phyloP scores from a whole-genome alignment of 176 grass and related monocot genomes.

The Carex scoparia region DNA sequence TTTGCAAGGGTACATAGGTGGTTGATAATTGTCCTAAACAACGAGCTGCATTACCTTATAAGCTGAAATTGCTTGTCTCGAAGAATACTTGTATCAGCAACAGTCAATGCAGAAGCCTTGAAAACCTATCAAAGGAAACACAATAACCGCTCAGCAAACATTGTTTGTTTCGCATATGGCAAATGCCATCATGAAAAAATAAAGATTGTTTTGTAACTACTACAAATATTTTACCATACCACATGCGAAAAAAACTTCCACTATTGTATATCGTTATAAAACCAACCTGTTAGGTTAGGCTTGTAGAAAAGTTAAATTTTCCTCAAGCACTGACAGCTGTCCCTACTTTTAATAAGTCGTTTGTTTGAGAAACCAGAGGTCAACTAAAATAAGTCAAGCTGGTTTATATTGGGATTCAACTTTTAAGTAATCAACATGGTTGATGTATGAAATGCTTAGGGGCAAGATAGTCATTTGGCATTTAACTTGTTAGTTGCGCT shows the following conservation, averaged over 20 bases:
- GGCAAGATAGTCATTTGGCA: neutral
- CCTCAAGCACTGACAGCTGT: neutral
- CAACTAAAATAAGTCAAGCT: neutral
- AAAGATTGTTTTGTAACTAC: neutral
- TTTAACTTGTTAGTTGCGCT: neutral
- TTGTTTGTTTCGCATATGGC: neutral
- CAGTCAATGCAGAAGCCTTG: conserved; percentile 47
- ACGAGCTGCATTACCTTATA: conserved; percentile 47
- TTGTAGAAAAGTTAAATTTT: neutral
- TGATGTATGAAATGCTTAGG: neutral
- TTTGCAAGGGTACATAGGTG: neutral
- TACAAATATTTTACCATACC: neutral
- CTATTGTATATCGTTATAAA: neutral
- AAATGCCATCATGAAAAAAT: neutral
- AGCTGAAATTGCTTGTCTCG: conserved; percentile 92
- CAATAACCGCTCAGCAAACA: neutral
- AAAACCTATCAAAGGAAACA: conserved; percentile 47
- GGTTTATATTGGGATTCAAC: neutral
- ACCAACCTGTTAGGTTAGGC: neutral
- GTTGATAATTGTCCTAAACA: neutral
- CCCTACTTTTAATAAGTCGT: neutral
- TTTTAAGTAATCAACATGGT: conserved; percentile 1
- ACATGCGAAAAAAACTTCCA: neutral
- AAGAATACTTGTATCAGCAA: conserved; percentile 60
- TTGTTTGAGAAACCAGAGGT: neutral